Evolutionary conservation across 257 asterid species (phyloP).

Genomic region (Solanum tarapatanum): DNA sequence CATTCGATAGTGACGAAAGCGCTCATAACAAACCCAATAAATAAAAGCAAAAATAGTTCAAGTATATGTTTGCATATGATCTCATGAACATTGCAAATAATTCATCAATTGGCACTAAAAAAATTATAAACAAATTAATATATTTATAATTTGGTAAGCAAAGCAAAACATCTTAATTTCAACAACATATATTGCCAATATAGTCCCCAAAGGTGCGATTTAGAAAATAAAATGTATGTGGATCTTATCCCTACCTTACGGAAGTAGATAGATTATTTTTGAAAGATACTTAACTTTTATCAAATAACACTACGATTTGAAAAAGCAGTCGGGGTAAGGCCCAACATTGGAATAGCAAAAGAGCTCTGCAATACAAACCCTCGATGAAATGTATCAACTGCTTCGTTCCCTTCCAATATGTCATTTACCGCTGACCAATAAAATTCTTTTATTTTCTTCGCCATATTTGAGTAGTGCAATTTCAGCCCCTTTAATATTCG

Average conservation of each 20-base stretch:
- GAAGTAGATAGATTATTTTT: too few relatives aligned
- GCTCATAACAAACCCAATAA: neutral
- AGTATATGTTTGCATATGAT: neutral
- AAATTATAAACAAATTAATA: neutral
- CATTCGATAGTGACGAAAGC: neutral
- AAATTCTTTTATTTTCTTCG: constrained; percentile 33
- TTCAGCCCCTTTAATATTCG: constrained; percentile 32
- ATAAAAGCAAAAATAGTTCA: neutral
- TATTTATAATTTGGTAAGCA: neutral
- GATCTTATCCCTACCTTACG: neutral
- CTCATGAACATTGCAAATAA: neutral
- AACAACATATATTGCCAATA: too few relatives aligned
- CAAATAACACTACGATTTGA: neutral
- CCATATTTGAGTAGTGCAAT: constrained; percentile 23
- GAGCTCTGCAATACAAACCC: constrained; percentile 50
- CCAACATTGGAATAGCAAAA: constrained; percentile 64
- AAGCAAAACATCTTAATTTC: neutral
- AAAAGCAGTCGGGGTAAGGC: constrained; percentile 22
- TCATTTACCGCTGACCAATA: constrained; percentile 31
- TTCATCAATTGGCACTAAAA: neutral
- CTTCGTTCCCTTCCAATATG: constrained; percentile 22
- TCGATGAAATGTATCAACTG: constrained; percentile 46
- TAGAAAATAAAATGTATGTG: rapidly evolving
- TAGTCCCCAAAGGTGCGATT: too few relatives aligned
- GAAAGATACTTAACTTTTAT: neutral